phyloP scores from a whole-genome alignment of 2,329 filamentous ascomycete species.

The Tolypocladium album region DNA sequence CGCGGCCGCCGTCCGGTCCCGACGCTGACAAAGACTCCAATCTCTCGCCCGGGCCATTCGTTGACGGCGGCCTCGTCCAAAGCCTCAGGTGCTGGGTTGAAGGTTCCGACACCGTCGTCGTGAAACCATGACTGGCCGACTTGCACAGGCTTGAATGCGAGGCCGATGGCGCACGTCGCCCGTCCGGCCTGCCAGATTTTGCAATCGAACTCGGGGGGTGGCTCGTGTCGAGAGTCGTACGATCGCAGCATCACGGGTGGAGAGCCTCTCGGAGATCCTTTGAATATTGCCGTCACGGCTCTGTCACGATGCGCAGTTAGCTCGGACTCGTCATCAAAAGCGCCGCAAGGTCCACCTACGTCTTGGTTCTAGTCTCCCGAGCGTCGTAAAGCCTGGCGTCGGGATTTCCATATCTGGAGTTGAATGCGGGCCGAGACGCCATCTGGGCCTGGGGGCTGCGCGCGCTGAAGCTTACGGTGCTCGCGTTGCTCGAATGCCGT shows the following conservation, averaged over 20 bases:
- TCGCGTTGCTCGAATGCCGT: slow-evolving; percentile 68
- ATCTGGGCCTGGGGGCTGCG: slow-evolving; percentile 49
- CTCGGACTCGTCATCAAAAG: not conserved
- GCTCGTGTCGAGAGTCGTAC: slow-evolving; percentile 89
- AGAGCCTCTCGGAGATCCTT: slow-evolving; percentile 61
- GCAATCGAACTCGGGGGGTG: slow-evolving; percentile 82
- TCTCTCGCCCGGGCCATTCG: slow-evolving; percentile 88
- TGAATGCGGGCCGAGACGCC: slow-evolving; percentile 36
- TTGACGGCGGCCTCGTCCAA: slow-evolving; percentile 86
- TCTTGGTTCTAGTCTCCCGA: slow-evolving; percentile 78
- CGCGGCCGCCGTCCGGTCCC: slow-evolving; percentile 80
- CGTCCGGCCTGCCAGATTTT: slow-evolving; percentile 95
- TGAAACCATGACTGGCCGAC: slow-evolving; percentile 91
- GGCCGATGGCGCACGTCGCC: slow-evolving; percentile 81
- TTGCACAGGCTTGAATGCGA: slow-evolving; percentile 92
- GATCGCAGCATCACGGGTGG: slow-evolving; percentile 71
- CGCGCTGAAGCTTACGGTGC: slow-evolving; percentile 70
- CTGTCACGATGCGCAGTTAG: slow-evolving; percentile 31
- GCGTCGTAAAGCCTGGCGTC: slow-evolving; percentile 82
- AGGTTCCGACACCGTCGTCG: slow-evolving; percentile 83
- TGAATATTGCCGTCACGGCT: slow-evolving; percentile 83
- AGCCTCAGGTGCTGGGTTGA: slow-evolving; percentile 77
- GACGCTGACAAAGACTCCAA: slow-evolving; percentile 85
- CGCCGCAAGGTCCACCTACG: slow-evolving; percentile 43
- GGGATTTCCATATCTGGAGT: slow-evolving; percentile 63